These are phyloP conservation scores for Rhododendron ovatum DNA, from an alignment of 148 eudicot genomes.

Conservation along the genomic window DNA sequence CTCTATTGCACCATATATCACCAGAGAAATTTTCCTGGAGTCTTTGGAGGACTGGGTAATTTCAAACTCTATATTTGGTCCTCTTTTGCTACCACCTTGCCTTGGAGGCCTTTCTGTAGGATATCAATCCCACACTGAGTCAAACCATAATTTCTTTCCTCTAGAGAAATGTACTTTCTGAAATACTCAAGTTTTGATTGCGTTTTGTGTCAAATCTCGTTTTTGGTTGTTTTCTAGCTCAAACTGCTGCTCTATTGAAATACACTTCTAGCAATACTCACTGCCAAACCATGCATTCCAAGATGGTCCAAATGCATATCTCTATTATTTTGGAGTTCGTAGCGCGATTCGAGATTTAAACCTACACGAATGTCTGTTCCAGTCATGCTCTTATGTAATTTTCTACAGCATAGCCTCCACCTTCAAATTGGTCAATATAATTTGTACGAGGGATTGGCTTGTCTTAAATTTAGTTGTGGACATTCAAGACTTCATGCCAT, in stretches of 20 bases:
- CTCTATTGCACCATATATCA: background rate
- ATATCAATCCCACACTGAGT: background rate
- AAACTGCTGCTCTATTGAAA: background rate
- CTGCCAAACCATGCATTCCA: background rate
- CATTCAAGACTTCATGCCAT: background rate
- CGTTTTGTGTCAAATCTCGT: background rate
- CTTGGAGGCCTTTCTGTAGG: background rate
- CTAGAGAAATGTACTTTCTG: slow-evolving; percentile 1
- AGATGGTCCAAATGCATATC: background rate
- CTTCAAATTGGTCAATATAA: background rate
- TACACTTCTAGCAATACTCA: background rate
- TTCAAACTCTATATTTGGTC: background rate
- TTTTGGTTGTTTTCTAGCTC: background rate
- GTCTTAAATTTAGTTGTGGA: background rate
- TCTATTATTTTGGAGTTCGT: background rate
- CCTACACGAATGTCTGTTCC: background rate
- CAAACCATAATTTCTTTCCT: slow-evolving; percentile 4
- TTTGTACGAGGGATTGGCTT: background rate
- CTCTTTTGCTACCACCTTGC: background rate
- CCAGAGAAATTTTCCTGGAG: background rate
- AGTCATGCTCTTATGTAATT: background rate
- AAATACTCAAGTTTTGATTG: background rate
- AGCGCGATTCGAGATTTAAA: background rate
- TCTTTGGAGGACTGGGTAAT: background rate
- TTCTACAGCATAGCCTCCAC: background rate